Percentiles rank a stretch among this genome's conserved stretches.
Conservation (phyloP, 805 yeast species). For the Candida xyloterini region DNA sequence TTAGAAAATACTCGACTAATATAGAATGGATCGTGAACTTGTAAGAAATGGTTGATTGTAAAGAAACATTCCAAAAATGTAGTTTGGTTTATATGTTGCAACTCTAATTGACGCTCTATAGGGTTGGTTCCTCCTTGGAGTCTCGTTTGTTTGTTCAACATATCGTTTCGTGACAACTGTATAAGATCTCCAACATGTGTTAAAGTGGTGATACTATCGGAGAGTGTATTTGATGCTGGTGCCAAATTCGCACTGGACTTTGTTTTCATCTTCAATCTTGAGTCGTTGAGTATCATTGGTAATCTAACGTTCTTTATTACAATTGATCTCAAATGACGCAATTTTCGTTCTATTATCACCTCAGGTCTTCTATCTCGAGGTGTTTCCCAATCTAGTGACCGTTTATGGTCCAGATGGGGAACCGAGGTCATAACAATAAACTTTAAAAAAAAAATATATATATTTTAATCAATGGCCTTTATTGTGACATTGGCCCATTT, state of each 20-base stretch:
- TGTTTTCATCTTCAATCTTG: slow-evolving; percentile 7
- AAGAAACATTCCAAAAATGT: slow-evolving; percentile 35
- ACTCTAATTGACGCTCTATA: slow-evolving; percentile 27
- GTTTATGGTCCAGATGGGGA: slow-evolving; percentile 15
- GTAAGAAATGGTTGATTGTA: slow-evolving; percentile 32
- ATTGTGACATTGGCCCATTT: slow-evolving; percentile 65
- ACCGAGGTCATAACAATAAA: slow-evolving; percentile 20
- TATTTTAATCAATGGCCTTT: slow-evolving; percentile 32
- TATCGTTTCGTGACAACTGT: neutral
- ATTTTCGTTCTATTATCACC: slow-evolving; percentile 18
- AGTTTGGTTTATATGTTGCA: slow-evolving; percentile 28
- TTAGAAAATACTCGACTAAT: slow-evolving; percentile 34
- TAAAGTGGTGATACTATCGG: slow-evolving; percentile 4
- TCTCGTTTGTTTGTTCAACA: neutral
- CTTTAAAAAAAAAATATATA: too few species aligned
- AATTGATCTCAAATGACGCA: slow-evolving; percentile 28
- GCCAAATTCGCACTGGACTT: slow-evolving; percentile 12
- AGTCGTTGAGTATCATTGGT: neutral
- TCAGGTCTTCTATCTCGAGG: slow-evolving; percentile 1
- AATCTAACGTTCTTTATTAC: slow-evolving; percentile 17
- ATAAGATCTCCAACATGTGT: slow-evolving; percentile 17
- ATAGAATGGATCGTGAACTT: slow-evolving; percentile 30
- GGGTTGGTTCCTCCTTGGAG: slow-evolving; percentile 19
- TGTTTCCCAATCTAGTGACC: slow-evolving; percentile 4
- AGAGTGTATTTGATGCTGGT: neutral